phyloP scores from a whole-genome alignment of 202 grass and related monocot species.

The Schoenoplectus triqueter region DNA sequence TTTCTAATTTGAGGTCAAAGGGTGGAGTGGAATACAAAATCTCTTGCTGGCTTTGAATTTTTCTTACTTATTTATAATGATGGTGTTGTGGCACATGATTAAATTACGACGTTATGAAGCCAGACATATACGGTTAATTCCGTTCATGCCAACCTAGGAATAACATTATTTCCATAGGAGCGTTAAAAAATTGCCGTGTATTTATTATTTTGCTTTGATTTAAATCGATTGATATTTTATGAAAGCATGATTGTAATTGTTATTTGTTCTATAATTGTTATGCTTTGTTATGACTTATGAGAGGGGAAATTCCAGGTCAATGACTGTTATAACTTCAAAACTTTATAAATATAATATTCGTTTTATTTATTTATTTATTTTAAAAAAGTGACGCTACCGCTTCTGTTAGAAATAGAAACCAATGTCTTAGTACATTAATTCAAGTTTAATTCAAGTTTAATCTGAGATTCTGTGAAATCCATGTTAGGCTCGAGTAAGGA shows the following conservation, averaged over 20 bases:
- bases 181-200: neutral
- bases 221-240: neutral
- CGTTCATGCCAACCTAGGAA: neutral
- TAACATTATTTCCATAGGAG: neutral
- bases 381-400: too few relatives aligned
- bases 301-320: neutral
- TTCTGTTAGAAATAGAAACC: too few relatives aligned
- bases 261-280: neutral
- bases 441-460: neutral
- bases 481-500: neutral
- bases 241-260: neutral
- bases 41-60: constrained; percentile 2
- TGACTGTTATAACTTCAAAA: neutral
- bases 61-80: constrained; percentile 6
- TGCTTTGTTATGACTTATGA: neutral
- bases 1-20: constrained; percentile 6
- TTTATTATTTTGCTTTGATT: neutral
- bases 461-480: neutral
- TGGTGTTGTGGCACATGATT: neutral
- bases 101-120: neutral
- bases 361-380: neutral
- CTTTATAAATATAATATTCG: neutral
- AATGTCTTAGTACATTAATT: neutral
- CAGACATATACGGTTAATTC: constrained; percentile 6
- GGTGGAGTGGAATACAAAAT: neutral